phyloP scores from a whole-genome alignment of 306 rosid genomes.

The Ammopiptanthus mongolicus region DNA sequence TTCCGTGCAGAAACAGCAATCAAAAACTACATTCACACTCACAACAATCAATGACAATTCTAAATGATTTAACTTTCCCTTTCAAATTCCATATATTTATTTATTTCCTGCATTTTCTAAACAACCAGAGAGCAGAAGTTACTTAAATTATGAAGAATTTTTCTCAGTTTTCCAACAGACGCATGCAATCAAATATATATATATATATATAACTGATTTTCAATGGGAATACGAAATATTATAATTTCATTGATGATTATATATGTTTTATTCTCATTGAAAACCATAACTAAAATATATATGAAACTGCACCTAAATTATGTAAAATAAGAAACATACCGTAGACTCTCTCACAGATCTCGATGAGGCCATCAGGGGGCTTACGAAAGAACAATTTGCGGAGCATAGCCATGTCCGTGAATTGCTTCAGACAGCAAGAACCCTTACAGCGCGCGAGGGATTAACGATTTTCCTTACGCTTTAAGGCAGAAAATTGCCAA shows the following conservation, averaged over 20 bases:
- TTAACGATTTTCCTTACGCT: not conserved
- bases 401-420: slow-evolving; percentile 56
- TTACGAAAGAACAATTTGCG: slow-evolving; percentile 88
- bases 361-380: slow-evolving; percentile 91
- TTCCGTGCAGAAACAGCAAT: slow-evolving; percentile 82
- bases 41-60: slow-evolving; percentile 15
- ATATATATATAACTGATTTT: too few relatives aligned
- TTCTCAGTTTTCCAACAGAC: not conserved
- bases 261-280: too few relatives aligned
- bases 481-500: slow-evolving; percentile 7
- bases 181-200: slow-evolving; percentile 5
- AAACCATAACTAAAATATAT: too few relatives aligned
- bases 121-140: slow-evolving; percentile 14
- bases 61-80: not conserved
- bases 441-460: slow-evolving; percentile 8
- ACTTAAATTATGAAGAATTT: not conserved
- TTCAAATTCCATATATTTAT: not conserved
- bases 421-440: slow-evolving; percentile 18
- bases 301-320: too few relatives aligned
- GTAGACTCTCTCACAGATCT: slow-evolving; percentile 82
- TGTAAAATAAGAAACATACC: too few relatives aligned
- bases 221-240: too few relatives aligned
- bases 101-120: slow-evolving; percentile 19
- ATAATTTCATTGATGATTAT: too few relatives aligned
- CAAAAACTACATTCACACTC: slow-evolving; percentile 53